Base-by-base conservation (phyloP, 148 eudicot genomes). In the Arbutus unedo region DNA sequence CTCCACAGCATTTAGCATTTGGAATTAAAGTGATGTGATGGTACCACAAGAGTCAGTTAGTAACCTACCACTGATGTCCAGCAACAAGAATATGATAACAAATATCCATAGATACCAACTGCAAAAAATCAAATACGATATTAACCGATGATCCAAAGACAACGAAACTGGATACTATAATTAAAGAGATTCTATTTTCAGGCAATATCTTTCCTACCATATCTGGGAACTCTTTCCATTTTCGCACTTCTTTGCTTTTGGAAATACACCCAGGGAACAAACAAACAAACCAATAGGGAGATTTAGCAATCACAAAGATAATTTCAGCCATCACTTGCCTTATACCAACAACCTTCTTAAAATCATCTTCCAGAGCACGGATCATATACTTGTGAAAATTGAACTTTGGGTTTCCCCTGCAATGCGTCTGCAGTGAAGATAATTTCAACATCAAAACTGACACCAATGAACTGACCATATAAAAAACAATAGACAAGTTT, bases 41-140 rank as follows among this genome's bases (percentile, higher is more conserved):
- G 11, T 31, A 23, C n/a, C 43, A 50, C 38, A 51, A 15, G 50
- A 31, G 18, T 16, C 2, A 23, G 55, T 47, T 0, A 47, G n/a
- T 70, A 47, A 49, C 89, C 77, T 94, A 96, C 99, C 99, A 77
- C 87, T 74, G 51, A 96, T 82, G 77, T 96, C 94, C 91, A 94
- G 89, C 92, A 96, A 84, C 91, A 96, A 89, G 92, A 96, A 96
- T 81, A 96, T 38, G 88, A 93, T 82, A 84, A 90, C 98, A 59
- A 94, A 96, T 62, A 94, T 13, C 99, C 99, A 96, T 81, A 96
- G 89, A 88, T 94, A 94, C 99, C 98, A 96, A 87, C 99, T 96
- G 98, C 93, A 93, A 79, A 55, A 66, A 84, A 60, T 66, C 38
- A 86, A 83, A 64, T 45, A 47, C 21, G 41, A 73, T 66, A 71